Evolutionary conservation across 2,329 filamentous ascomycete species (phyloP), one percentile per base, ranked within the genome.

Genomic region (Neofusicoccum parvum): DNA sequence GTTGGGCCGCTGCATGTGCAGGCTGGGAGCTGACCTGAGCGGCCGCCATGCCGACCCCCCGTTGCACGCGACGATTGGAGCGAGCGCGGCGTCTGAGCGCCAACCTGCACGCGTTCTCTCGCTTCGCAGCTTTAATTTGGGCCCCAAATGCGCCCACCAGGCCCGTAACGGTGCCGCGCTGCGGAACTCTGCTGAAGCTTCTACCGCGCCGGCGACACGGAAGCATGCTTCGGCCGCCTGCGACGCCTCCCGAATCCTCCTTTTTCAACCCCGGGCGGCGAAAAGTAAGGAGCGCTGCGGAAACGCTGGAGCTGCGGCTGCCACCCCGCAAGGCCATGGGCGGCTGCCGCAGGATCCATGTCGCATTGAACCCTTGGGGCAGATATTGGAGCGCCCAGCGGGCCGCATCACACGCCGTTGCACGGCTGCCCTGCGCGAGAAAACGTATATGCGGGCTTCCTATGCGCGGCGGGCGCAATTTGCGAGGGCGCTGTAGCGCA

Each of bases 391-490:
- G 36, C 50, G 14, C 50, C 36, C 50, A 23, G 34, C 32, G 36
- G 36, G 50, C 34, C 50, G 50, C 50, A 37, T 54, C 50, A 39
- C 50, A 36, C 32, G 50, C 34, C n/a, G 50, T 54, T 54, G 17
- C 50, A 54, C 34, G 17, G 34, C n/a, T 23, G n/a, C 34, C 50
- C 14, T 39, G 50, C 32, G n/a, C 50, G 34, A 37, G 50, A 20
- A 20, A 37, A 17, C 3, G 7, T 48, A 43, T 17, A 46, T 43
- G n/a, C 11, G 37, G 17, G 23, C 39, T 46, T n/a, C 39, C 54
- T 46, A 36, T 43, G 53, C 17, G 51, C 53, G 53, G 39, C 39
- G 23, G 34, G n/a, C 32, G 56, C 56, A 60, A 60, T 60, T 60
- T 60, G 34, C 43, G 43, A 20, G 39, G 53, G 6, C 14, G 17